These are phyloP conservation scores for Rosa hybrid DNA, from an alignment of 331 rosid species.

Conservation along the genomic window DNA sequence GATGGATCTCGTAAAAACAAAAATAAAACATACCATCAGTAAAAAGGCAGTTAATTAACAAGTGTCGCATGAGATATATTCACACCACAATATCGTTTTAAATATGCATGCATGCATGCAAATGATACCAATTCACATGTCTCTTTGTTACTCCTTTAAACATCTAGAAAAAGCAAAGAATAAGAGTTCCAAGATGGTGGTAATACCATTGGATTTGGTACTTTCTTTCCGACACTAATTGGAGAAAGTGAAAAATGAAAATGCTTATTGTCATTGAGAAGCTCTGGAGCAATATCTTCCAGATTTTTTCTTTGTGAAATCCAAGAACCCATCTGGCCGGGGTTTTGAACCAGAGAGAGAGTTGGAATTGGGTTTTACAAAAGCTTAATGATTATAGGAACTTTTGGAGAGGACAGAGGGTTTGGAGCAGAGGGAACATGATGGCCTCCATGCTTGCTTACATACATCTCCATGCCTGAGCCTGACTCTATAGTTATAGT, in stretches of 20 bases:
- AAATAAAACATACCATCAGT: no score
- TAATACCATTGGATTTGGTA: no score
- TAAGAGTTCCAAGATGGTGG: no score
- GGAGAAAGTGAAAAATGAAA: not conserved
- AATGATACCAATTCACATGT: no score
- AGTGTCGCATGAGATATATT: no score
- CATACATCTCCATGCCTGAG: constrained; percentile 44
- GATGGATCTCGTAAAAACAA: no score
- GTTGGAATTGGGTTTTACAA: constrained; percentile 12
- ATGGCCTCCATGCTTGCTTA: constrained; percentile 58
- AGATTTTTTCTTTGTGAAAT: constrained; percentile 37
- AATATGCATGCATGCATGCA: no score
- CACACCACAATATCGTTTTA: no score
- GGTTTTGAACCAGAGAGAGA: constrained; percentile 18
- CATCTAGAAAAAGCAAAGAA: no score
- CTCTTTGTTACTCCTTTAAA: no score
- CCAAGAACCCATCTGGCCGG: constrained; percentile 3
- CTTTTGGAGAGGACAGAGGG: constrained; percentile 51
- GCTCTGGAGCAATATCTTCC: not conserved
- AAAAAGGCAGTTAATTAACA: no score
- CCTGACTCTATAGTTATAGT: constrained; percentile 3
- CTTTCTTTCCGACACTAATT: not conserved
- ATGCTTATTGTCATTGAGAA: not conserved
- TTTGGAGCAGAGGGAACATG: constrained; percentile 81
- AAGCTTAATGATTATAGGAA: not conserved